Evolutionary conservation across 805 yeast genomes (phyloP), one percentile per base, ranked within the genome.

Genomic region (Spathaspora sp.): DNA sequence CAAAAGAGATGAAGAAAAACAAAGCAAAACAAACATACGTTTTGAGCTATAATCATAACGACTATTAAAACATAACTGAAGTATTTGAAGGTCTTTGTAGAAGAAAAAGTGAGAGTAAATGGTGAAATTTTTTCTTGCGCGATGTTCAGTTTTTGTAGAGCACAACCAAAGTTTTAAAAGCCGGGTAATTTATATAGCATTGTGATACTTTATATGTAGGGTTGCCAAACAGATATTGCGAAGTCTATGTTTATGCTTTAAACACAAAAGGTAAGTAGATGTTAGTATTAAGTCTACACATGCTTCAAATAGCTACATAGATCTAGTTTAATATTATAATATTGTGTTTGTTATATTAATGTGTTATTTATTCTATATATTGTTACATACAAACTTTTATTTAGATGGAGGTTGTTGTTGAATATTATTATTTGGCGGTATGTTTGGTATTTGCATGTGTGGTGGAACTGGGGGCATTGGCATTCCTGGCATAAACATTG

Each of bases 401-500:
- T 35, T 12, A 14, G 16, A n/a, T 35, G 16, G 40, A 14, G 16
- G 40, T 35, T 35, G 40, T 35, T 35, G 40, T 35, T 35, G 40
- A 3, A 11, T 12, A 14, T 35, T 12, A 35, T 35, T 35, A 35
- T 14, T 35, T 35, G 40, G 16, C 4, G 40, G 40, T 35, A 35
- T 12, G 14, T 35, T 35, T 35, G 40, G 40, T 12, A 29, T 29
- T 29, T 9, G 5, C 32, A 29, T 29, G 8, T 23, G 26, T 23
- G 26, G 26, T 5, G 35, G 35, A 5, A 31, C 8, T 31, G 35
- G 26, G 8, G 35, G 35, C 8, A 31, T 31, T 31, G 35, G 35
- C 35, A 31, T 31, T 5, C 35, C 35, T 23, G 52, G 52, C 46
- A 53, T 45, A 23, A 44, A 45, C 50, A 49, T 47, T 14, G 60